phyloP scores from a whole-genome alignment of 139 green algal species.

The Volvox africanus region DNA sequence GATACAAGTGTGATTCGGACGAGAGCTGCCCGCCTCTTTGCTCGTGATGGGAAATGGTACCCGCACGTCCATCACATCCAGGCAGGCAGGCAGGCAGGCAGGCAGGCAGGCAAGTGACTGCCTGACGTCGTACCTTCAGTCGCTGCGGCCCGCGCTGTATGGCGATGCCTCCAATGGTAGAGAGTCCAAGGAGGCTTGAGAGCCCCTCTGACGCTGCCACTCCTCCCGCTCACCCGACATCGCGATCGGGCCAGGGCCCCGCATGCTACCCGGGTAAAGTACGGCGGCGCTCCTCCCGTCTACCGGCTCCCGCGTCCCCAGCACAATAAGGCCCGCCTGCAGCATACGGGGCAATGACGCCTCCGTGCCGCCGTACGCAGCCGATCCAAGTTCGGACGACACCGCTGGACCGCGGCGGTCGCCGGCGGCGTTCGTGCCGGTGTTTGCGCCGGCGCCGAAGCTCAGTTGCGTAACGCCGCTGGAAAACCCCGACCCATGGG shows the following conservation, averaged over 20 bases:
- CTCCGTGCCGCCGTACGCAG: not conserved
- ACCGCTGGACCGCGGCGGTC: not conserved
- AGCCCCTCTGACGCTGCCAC: no score
- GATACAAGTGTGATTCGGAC: no score
- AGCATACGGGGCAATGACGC: constrained; percentile 4
- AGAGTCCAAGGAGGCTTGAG: not conserved
- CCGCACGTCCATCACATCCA: no score
- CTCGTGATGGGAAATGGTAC: no score
- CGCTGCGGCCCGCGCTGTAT: no score
- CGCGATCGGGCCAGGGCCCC: no score
- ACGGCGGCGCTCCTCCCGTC: not conserved
- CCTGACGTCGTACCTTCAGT: no score
- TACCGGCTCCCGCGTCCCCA: not conserved
- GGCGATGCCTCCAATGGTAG: not conserved
- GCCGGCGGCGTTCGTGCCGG: not conserved
- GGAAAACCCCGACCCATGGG: not conserved
- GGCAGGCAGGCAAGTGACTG: no score
- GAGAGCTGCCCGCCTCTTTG: no score
- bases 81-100: no score
- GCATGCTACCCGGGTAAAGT: no score
- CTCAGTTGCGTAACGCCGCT: not conserved
- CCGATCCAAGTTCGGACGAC: not conserved
- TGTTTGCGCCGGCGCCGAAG: not conserved
- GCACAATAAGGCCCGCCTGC: constrained; percentile 9
- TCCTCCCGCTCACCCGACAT: no score